These are phyloP conservation scores for Hortaea werneckii DNA, from an alignment of 2,329 filamentous ascomycete species.

Conservation along the genomic window DNA sequence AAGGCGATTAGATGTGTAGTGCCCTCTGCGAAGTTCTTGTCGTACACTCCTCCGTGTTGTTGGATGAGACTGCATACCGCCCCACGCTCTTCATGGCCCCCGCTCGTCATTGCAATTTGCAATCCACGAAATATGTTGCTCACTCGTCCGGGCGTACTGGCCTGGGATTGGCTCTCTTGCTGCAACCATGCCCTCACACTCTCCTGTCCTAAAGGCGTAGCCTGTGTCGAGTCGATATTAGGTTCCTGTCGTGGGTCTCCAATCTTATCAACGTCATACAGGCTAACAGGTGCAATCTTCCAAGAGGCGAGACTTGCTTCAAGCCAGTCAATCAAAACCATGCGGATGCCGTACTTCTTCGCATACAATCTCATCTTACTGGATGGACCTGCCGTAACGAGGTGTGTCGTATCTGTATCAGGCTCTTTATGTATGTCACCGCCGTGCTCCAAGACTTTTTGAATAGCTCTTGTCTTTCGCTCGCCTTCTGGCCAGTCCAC, in stretches of 20 bases:
- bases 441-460: background rate
- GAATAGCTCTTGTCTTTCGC: background rate
- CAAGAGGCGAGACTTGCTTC: background rate
- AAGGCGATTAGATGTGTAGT: background rate
- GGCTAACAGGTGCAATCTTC: background rate
- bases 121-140: background rate
- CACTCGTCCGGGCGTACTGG: background rate
- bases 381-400: background rate
- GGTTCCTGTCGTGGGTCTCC: background rate
- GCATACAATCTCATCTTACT: background rate
- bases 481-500: background rate
- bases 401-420: background rate
- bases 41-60: background rate
- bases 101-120: background rate
- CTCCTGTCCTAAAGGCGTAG: background rate
- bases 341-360: background rate
- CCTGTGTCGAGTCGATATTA: background rate
- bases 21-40: background rate
- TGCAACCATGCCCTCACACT: background rate
- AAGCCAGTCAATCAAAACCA: background rate
- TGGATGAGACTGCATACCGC: background rate
- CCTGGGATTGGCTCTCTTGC: background rate
- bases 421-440: background rate
- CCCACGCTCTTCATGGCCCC: background rate
- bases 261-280: background rate